Percentiles rank a stretch among this genome's conserved stretches.
These are phyloP conservation scores for Acanthamoeba triangularis DNA, from an alignment of 208 protist genomes.

Conservation along the genomic window DNA sequence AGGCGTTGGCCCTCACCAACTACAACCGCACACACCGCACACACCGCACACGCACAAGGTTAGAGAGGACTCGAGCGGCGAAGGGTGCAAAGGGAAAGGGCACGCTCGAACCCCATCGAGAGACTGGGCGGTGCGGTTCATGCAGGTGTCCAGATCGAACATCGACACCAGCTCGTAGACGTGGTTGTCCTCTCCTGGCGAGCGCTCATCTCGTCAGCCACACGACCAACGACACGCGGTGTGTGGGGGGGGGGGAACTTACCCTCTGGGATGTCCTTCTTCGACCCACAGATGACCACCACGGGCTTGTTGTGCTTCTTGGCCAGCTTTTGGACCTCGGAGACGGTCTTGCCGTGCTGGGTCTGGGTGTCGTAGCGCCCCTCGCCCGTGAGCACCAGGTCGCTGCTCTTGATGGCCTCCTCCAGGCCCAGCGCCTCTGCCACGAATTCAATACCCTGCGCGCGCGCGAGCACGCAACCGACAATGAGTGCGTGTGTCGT, in stretches of 20 bases:
- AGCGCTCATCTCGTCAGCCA: neutral
- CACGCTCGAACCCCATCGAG: neutral
- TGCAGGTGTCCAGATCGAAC: slow-evolving; percentile 46
- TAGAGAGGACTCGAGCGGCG: neutral
- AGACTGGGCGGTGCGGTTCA: neutral
- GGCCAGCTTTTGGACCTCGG: slow-evolving; percentile 37
- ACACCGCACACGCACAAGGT: neutral
- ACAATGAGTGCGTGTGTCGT: neutral
- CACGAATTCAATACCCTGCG: slow-evolving; percentile 67
- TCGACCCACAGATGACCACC: slow-evolving; percentile 43
- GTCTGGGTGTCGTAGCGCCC: slow-evolving; percentile 76
- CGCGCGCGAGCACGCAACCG: neutral
- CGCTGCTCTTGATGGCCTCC: slow-evolving; percentile 39
- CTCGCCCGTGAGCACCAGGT: slow-evolving; percentile 77
- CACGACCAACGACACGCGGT: neutral
- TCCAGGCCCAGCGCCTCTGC: slow-evolving; percentile 62
- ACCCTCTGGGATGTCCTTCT: slow-evolving; percentile 60
- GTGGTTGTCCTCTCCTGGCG: neutral
- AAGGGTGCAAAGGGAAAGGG: neutral
- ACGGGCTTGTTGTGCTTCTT: slow-evolving; percentile 16
- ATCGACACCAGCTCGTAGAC: slow-evolving; percentile 49
- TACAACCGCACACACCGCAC: neutral
- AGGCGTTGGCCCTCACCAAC: neutral
- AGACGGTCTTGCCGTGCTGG: slow-evolving; percentile 64
- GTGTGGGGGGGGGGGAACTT: neutral